Conservation (phyloP, 371 early-diverging fungal species). For the Chytridium lagenaria region DNA sequence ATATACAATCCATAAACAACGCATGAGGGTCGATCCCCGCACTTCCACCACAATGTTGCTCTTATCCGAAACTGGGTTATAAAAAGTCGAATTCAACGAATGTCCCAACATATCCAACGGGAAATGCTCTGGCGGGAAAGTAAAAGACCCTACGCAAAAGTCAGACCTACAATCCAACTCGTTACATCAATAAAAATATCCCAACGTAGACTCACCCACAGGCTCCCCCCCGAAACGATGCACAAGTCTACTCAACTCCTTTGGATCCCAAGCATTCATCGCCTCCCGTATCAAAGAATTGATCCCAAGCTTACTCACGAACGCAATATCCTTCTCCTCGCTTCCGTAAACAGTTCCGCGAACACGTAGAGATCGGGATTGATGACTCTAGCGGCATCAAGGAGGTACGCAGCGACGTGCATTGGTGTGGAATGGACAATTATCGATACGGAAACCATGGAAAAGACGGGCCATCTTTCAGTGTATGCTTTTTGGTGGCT, state of each 20-base stretch:
- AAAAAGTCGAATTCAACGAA: slow-evolving; percentile 39
- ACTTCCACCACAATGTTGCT: slow-evolving; percentile 61
- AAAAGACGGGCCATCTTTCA: slow-evolving; percentile 82
- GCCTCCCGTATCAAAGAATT: slow-evolving; percentile 96
- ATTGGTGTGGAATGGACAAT: slow-evolving; percentile 98
- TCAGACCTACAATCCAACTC: too few relatives aligned
- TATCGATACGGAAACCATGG: slow-evolving; percentile 97
- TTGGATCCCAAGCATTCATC: slow-evolving; percentile 95
- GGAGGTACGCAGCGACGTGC: slow-evolving; percentile 88
- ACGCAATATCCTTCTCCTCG: slow-evolving; percentile 89
- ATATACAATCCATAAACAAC: slow-evolving; percentile 90
- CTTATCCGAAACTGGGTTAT: slow-evolving; percentile 37
- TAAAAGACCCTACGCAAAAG: slow-evolving; percentile 56
- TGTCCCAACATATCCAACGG: slow-evolving; percentile 60
- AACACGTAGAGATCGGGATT: slow-evolving; percentile 92
- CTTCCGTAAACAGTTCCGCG: slow-evolving; percentile 97
- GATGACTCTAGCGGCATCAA: slow-evolving; percentile 85
- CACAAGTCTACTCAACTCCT: slow-evolving; percentile 84
- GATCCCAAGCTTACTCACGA: slow-evolving; percentile 91
- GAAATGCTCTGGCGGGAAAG: slow-evolving; percentile 51
- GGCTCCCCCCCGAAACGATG: slow-evolving; percentile 92
- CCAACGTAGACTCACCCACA: slow-evolving; percentile 40
- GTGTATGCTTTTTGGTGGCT: slow-evolving; percentile 90
- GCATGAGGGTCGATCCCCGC: slow-evolving; percentile 80
- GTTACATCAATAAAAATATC: neutral